Base-by-base conservation (phyloP, 306 rosid genomes). In the Geum urbanum region DNA sequence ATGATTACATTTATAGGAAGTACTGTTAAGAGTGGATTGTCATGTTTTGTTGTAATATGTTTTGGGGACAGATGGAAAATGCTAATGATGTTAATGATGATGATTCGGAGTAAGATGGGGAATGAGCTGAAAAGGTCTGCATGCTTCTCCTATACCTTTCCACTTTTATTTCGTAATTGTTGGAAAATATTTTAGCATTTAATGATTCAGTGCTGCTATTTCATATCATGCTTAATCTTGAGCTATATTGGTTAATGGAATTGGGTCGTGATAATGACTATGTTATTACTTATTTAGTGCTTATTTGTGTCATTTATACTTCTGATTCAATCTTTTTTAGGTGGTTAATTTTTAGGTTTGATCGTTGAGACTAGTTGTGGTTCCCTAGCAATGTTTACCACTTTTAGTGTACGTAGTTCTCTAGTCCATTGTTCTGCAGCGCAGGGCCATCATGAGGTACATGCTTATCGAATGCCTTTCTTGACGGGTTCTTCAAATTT, bases 391-490 rank as follows among this genome's bases (percentile, higher is more conserved):
- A 87, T 92, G 78, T 94, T 88, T 79, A 87, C 97, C 0, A 94
- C 99, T 54, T 94, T 94, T 2, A 96, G 99, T 7, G 97, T 94
- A 75, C 92, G 99, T 4, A 94, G 88, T 82, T 94, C 99, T 18
- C 99, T 97, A 0, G 87, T 94, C 72, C 37, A 32, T 32, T 32
- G 3, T 32, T 32, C 99, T 70, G 96, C 99, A 65, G 95, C 99
- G 84, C 99, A 91, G 73, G 99, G 99, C 75, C 99, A 94, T 74
- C 92, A 91, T 56, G 99, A 94, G 99, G 99, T 94, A 82, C 44
- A 41, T 41, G 14, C 14, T 43, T 20, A 41, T 54, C 63, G 5
- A 22, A 15, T 47, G 7, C 49, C 12, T 49, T 27, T 27, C 32
- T 27, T 27, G 32, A 27, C 2, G 32, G 32, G 32, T 27, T 27